Base-by-base conservation (phyloP, 805 yeast genomes). In the Blastobotrys muscicola region DNA sequence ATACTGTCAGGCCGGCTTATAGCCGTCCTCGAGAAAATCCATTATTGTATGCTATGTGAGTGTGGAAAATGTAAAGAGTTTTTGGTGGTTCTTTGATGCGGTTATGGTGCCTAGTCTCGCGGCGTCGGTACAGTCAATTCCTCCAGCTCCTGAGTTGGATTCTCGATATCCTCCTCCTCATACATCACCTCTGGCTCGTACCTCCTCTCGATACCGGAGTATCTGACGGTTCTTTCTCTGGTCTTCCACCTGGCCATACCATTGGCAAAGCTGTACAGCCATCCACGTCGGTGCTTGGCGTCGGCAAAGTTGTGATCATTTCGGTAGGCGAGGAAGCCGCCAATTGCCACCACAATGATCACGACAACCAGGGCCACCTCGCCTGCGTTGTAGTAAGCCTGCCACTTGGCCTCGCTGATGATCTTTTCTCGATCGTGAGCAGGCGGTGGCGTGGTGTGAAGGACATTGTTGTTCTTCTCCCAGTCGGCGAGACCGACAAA, bases 381-480 rank as follows among this genome's bases (percentile, higher is more conserved):
- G 4, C 70, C 68, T 1, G 70, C 69, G 34, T 57, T 53, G 45
- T 54, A 59, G 45, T 66, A 66, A 1, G 69, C 68, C 33, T 47
- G 47, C 50, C 58, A 51, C 36, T 56, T 60, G 3, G 69, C 67
- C 7, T 60, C 62, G 36, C 53, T 54, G 23, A 52, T 47, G 12
- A 56, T 41, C 37, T 50, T 49, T 20, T 58, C 56, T 13, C 46
- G 47, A 3, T 50, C 55, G 8, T 50, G 50, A 4, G 38, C 47
- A 20, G 26, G 26, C 13, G 3, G 34, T 10, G 4, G 31, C 16
- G 26, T 35, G 45, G 34, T 29, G 36, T 33, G 30, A 35, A 23
- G 13, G 20, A 33, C 12, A 36, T 46, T 20, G 16, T 29, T 40
- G 39, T 41, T 30, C 29, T 41, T 42, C 13, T 39, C 39, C 55